Base-by-base conservation (phyloP, 2,329 filamentous ascomycete genomes). In the Fusarium ambrosium region DNA sequence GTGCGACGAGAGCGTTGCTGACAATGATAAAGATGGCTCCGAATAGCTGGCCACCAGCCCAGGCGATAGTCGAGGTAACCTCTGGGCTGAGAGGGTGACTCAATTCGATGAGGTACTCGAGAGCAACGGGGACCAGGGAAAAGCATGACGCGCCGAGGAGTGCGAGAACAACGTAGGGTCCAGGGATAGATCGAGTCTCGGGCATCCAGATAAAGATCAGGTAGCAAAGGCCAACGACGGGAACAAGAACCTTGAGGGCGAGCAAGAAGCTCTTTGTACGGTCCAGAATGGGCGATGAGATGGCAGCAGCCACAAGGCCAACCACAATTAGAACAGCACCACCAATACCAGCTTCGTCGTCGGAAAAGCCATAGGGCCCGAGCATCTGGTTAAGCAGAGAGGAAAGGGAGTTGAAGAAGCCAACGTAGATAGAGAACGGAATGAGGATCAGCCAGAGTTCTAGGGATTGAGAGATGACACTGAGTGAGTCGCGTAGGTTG, bases 341-440 rank as follows among this genome's bases (percentile, higher is more conserved):
- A 13, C 92, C 95, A 78, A 98, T 95, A 37, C 97, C 97, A 24
- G 96, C 94, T 66, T 98, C 89, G 74, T 93, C 92, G 81, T 97
- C 93, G 69, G 86, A 89, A 88, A 95, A 97, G 78, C 91, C 93
- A 84, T 98, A 96, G 0, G 97, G 97, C 43, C 90, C 86, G 73
- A 98, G 89, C 81, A 98, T 94, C 81, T 98, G 96, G 85, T 96
- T 97, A 11, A 98, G 88, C 1, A 98, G 90, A 2, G 93, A 93
- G 60, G 95, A 97, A 75, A 95, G 87, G 76, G 93, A 93, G 87
- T 98, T 98, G 91, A 99, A 99, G 85, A 97, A 92, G 78, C 93
- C 95, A 71, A 98, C 94, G 82, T 95, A 98, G 78, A 95, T 84
- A 74, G 90, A 85, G 84, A 96, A 98, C n/a, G 95, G 92, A 69